Percentiles rank a stretch among this genome's conserved stretches.
These are phyloP conservation scores for Myochromella boudieri DNA, from an alignment of 768 basidiomycete species.

Conservation along the genomic window DNA sequence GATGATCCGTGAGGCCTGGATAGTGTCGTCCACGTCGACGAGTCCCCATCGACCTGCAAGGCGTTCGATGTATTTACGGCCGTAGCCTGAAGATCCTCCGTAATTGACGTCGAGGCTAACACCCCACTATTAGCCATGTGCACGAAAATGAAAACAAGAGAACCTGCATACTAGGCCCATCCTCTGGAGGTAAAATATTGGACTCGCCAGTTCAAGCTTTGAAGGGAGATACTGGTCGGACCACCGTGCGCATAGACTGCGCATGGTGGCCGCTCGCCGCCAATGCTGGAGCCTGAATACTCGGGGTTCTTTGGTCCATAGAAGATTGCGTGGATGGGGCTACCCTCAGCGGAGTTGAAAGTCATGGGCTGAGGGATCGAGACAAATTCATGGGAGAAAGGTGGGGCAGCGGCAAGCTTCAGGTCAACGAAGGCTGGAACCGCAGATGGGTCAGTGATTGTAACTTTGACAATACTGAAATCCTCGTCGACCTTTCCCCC, in stretches of 20 bases:
- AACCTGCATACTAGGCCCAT: slow-evolving; percentile 60
- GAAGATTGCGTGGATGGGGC: slow-evolving; percentile 59
- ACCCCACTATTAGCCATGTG: slow-evolving; percentile 8
- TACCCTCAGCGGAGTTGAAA: slow-evolving; percentile 31
- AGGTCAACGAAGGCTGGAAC: slow-evolving; percentile 19
- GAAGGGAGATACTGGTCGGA: slow-evolving; percentile 50
- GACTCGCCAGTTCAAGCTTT: slow-evolving; percentile 51
- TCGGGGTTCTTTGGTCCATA: slow-evolving; percentile 67
- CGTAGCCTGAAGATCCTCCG: slow-evolving; percentile 74
- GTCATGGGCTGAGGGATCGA: slow-evolving; percentile 51
- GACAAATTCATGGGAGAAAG: slow-evolving; percentile 34
- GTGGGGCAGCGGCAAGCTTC: slow-evolving; percentile 17
- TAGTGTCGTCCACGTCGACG: slow-evolving; percentile 69
- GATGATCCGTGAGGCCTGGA: slow-evolving; percentile 51
- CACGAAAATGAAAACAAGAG: neutral
- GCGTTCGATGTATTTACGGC: slow-evolving; percentile 62
- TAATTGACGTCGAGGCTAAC: slow-evolving; percentile 74
- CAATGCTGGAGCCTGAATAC: slow-evolving; percentile 46
- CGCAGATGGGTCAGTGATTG: slow-evolving; percentile 20
- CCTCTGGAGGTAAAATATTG: slow-evolving; percentile 72
- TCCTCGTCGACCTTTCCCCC: slow-evolving; percentile 41
- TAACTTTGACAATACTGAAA: slow-evolving; percentile 36
- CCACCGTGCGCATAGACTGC: slow-evolving; percentile 71
- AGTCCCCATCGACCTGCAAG: slow-evolving; percentile 72
- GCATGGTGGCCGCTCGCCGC: slow-evolving; percentile 65